These are phyloP conservation scores for Escallonia herrerae DNA, from an alignment of 129 eudicot genomes.

Conservation along the genomic window DNA sequence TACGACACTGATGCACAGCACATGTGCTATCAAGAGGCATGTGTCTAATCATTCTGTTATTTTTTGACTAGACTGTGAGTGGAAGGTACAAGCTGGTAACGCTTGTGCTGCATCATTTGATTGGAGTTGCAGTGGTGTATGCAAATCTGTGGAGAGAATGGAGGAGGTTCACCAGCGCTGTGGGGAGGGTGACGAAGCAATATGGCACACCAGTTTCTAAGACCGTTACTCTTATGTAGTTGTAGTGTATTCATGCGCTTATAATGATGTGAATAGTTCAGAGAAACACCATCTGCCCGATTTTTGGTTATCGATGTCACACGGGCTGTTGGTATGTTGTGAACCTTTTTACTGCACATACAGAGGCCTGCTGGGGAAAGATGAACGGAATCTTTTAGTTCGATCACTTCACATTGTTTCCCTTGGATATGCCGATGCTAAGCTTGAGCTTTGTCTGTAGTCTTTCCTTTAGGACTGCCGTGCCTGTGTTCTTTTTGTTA, in stretches of 20 bases:
- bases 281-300: constrained; percentile 25
- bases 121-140: constrained; percentile 88
- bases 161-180: constrained; percentile 59
- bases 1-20: too few species aligned
- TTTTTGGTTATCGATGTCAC: constrained; percentile 20
- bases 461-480: too few species aligned
- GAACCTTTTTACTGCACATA: constrained; percentile 23
- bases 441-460: too few species aligned
- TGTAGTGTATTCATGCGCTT: constrained; percentile 9
- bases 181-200: constrained; percentile 70
- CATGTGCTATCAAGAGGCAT: too few species aligned
- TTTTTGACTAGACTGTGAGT: constrained; percentile 52
- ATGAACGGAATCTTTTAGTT: not conserved
- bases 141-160: constrained; percentile 76
- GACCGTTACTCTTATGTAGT: not conserved
- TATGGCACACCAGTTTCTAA: constrained; percentile 61
- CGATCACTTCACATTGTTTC: too few species aligned
- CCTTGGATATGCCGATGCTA: too few species aligned
- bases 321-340: constrained; percentile 13
- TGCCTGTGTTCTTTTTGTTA: too few species aligned
- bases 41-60: not conserved
- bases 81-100: constrained; percentile 78
- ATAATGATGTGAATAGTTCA: not conserved
- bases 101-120: constrained; percentile 82
- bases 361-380: constrained; percentile 1